Evolutionary conservation across 2,329 filamentous ascomycete genomes (phyloP).

Genomic region (Pestalotiopsis sp.): DNA sequence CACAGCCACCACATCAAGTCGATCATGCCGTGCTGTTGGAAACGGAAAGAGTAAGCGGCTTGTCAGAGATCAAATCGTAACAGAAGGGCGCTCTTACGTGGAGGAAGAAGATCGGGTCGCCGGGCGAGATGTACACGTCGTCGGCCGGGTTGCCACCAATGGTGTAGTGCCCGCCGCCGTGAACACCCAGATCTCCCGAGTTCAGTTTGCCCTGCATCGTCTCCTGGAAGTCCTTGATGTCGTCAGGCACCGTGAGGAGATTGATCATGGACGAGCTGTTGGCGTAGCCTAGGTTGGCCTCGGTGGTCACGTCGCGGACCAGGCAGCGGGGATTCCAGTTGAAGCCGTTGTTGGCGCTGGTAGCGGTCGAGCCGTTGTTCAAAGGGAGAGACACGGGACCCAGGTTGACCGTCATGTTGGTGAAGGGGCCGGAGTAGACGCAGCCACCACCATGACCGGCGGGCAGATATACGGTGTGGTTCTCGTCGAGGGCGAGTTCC

Average conservation of each 20-base stretch:
- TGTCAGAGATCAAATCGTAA: no score
- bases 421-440: constrained; percentile 35
- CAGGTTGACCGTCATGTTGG: constrained; percentile 25
- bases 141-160: constrained; percentile 36
- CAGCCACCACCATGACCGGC: constrained; percentile 27
- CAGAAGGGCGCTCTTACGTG: constrained; percentile 16
- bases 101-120: constrained; percentile 13
- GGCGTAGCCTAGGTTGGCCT: constrained; percentile 30
- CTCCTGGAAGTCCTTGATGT: constrained; percentile 19
- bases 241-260: constrained; percentile 22
- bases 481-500: not conserved
- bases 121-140: constrained; percentile 15
- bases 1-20: constrained; percentile 29
- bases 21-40: constrained; percentile 18
- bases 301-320: constrained; percentile 20
- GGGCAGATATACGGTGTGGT: constrained; percentile 22
- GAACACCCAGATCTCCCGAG: constrained; percentile 24
- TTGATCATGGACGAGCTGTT: constrained; percentile 18
- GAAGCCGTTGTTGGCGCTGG: constrained; percentile 11
- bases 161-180: constrained; percentile 37
- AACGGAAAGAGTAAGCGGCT: not conserved
- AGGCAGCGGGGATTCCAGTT: constrained; percentile 17
- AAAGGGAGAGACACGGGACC: constrained; percentile 28
- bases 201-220: constrained; percentile 4
- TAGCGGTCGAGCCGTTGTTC: constrained; percentile 28